phyloP scores from a whole-genome alignment of 306 rosid species.

The Vigna hirtella region DNA sequence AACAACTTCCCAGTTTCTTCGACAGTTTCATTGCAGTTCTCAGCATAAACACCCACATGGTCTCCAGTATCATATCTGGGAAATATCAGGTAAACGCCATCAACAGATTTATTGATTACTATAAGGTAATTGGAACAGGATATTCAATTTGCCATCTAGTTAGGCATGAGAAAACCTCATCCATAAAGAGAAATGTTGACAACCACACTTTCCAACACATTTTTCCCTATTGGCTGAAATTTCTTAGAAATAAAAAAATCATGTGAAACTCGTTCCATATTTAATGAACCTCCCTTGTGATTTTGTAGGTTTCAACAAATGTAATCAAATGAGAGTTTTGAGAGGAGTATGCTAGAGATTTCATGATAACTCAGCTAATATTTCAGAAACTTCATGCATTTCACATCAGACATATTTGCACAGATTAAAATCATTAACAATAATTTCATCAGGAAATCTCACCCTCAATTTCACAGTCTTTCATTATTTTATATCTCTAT shows the following conservation, averaged over 20 bases:
- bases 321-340: not conserved
- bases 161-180: conserved; percentile 19
- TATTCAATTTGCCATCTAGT: conserved; percentile 3
- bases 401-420: conserved; percentile 6
- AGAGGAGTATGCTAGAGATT: not conserved
- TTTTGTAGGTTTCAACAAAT: not conserved
- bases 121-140: conserved; percentile 27
- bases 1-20: conserved; percentile 82
- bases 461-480: not conserved
- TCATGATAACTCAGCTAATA: not conserved
- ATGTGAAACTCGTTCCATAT: not conserved
- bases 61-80: conserved; percentile 97
- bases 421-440: conserved; percentile 20
- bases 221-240: not conserved
- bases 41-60: conserved; percentile 93
- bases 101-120: conserved; percentile 21
- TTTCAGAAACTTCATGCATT: conserved; percentile 29
- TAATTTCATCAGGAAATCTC: conserved; percentile 7
- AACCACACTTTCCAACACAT: not conserved
- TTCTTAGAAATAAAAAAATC: not conserved
- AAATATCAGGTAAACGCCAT: conserved; percentile 41
- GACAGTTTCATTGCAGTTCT: conserved; percentile 77
- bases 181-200: not conserved
- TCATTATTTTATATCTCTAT: not conserved
- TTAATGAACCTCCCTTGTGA: not conserved